Evolutionary conservation across 768 basidiomycete species (phyloP), one percentile per base, ranked within the genome.

Genomic region (Lactarius trivialis): DNA sequence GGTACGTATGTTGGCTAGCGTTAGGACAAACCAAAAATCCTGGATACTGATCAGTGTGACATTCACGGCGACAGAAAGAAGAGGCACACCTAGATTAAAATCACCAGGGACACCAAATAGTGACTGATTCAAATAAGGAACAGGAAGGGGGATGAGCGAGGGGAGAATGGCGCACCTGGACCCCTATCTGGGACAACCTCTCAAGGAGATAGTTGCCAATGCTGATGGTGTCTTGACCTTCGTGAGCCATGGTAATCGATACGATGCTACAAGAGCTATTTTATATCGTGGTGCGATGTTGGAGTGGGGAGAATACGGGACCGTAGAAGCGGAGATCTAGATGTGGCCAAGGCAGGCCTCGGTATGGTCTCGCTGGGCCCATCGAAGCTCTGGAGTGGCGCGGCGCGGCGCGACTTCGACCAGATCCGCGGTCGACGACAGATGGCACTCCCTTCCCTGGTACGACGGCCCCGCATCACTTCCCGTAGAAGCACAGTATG

Each of bases 91-190:
- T 50, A 92, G 81, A 71, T 91, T 91, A 66, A 91, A 92, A 72
- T 93, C 90, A n/a, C 91, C 91, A 0, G 91, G 91, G 0, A 93
- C 81, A 17, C 91, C 91, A 60, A 93, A 93, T 76, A 93, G 81
- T 51, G 82, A 80, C 89, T 93, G 70, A 61, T 11, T 62, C 43
- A 52, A 58, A 56, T 49, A 39, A 58, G 56, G 41, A 34, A 7
- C 11, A 26, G 49, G 3, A 50, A 4, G 11, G 32, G 19, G 19
- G 8, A 33, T 55, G 11, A 41, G 43, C 11, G 19, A 14, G 6
- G 37, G 14, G 2, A 28, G 41, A 21, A 62, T 78, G 24, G 51
- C 61, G 28, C 71, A 85, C 88, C 60, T 77, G 81, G 58, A 88
- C 85, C 21, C 79, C 81, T 33, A 90, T 77, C 68, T 90, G 86